Evolutionary conservation across 202 grass and related monocot species (phyloP).

Genomic region (Brachypodium distachyon): DNA sequence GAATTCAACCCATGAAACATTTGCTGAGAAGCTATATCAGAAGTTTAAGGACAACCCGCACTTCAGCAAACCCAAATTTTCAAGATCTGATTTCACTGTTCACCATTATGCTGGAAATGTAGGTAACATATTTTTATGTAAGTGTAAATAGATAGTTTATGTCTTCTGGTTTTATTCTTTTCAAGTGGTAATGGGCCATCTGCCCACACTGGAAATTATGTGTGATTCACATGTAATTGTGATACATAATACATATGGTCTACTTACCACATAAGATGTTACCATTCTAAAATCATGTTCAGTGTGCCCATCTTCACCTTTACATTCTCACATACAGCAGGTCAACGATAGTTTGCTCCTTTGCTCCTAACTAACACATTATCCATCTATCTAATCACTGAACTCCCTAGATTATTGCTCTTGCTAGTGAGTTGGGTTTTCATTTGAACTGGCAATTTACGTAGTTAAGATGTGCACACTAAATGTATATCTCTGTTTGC

Average conservation of each 20-base stretch:
- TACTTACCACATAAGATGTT: neutral
- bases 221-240: neutral
- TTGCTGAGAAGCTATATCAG: conserved; percentile 96
- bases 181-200: neutral
- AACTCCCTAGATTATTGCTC: neutral
- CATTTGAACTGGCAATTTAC: neutral
- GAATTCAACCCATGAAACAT: conserved; percentile 96
- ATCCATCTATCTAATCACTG: neutral
- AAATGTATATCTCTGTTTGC: conserved; percentile 16
- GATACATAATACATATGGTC: neutral
- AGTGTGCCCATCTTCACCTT: neutral
- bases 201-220: neutral
- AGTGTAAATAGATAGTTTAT: neutral
- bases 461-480: neutral
- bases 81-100: conserved; percentile 78
- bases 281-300: neutral
- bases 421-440: neutral
- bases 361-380: neutral
- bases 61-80: conserved; percentile 91
- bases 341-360: neutral
- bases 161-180: neutral
- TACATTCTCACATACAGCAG: neutral
- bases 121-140: conserved; percentile 39
- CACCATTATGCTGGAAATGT: conserved; percentile 98
- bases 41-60: conserved; percentile 71